Conservation (phyloP, 768 basidiomycete species). For the Crepidotus variabilis region DNA sequence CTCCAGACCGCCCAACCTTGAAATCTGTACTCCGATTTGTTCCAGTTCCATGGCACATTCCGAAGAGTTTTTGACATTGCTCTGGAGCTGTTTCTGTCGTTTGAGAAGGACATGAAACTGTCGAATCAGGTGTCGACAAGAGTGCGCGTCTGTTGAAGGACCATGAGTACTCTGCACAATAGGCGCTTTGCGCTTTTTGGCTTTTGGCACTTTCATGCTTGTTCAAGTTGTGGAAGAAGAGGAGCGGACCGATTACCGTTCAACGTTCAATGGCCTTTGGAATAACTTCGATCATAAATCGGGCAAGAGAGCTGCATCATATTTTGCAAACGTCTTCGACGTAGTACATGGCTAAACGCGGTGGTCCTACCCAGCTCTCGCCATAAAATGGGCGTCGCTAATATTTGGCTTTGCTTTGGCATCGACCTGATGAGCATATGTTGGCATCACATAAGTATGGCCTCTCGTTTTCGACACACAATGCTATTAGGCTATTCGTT, state of each 20-base stretch:
- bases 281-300: too few relatives aligned
- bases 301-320: too few relatives aligned
- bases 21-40: conserved; percentile 60
- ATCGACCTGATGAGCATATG: too few relatives aligned
- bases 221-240: neutral
- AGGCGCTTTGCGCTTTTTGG: conserved; percentile 32
- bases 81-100: conserved; percentile 51
- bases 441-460: neutral
- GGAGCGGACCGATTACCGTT: neutral
- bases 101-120: conserved; percentile 80
- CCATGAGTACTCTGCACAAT: conserved; percentile 19
- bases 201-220: conserved; percentile 29
- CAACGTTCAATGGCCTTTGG: too few relatives aligned
- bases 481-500: too few relatives aligned
- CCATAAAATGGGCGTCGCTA: too few relatives aligned
- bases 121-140: conserved; percentile 73
- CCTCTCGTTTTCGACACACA: too few relatives aligned
- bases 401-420: too few relatives aligned
- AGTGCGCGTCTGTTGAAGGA: conserved; percentile 49
- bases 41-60: conserved; percentile 32
- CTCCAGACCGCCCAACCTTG: conserved; percentile 70
- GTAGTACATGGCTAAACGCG: too few relatives aligned
- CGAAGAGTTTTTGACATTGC: conserved; percentile 13
- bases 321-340: too few relatives aligned
- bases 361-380: too few relatives aligned